These are phyloP conservation scores for Fusarium sororula DNA, from an alignment of 2,329 filamentous ascomycete species.

Conservation along the genomic window DNA sequence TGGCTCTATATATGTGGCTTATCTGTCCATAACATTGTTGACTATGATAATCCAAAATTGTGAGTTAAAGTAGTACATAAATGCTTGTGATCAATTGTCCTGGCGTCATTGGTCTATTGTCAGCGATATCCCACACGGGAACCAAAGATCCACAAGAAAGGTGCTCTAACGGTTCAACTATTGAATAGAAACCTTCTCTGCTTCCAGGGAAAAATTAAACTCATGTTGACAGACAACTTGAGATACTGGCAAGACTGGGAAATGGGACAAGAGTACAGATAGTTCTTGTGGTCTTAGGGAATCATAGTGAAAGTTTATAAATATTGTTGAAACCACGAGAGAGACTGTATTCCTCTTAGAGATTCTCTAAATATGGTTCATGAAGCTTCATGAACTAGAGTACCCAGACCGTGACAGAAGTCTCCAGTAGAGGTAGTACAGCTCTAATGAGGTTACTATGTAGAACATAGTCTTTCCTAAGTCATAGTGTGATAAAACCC, in stretches of 20 bases:
- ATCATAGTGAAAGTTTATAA: not conserved
- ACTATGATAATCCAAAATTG: constrained; percentile 9
- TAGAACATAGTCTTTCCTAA: not conserved
- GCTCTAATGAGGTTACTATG: not conserved
- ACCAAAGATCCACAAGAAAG: constrained; percentile 35
- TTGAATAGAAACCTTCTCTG: not conserved
- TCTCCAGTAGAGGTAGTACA: not conserved
- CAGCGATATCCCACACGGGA: constrained; percentile 25
- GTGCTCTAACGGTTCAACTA: constrained; percentile 29
- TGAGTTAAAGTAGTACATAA: not conserved
- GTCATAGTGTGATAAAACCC: not conserved
- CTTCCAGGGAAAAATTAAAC: not conserved
- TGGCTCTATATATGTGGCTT: not conserved
- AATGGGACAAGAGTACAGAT: not conserved
- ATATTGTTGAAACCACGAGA: not conserved
- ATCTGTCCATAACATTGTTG: not conserved
- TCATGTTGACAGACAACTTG: too few relatives aligned
- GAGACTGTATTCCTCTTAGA: not conserved
- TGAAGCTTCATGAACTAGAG: not conserved
- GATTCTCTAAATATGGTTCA: not conserved
- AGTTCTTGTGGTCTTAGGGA: not conserved
- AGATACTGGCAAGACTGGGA: not conserved
- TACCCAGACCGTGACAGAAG: not conserved
- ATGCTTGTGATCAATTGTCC: constrained; percentile 29
- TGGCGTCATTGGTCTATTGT: not conserved